These are phyloP conservation scores for Eucalyptus leucophloia DNA, from an alignment of 345 rosid genomes.

Conservation along the genomic window DNA sequence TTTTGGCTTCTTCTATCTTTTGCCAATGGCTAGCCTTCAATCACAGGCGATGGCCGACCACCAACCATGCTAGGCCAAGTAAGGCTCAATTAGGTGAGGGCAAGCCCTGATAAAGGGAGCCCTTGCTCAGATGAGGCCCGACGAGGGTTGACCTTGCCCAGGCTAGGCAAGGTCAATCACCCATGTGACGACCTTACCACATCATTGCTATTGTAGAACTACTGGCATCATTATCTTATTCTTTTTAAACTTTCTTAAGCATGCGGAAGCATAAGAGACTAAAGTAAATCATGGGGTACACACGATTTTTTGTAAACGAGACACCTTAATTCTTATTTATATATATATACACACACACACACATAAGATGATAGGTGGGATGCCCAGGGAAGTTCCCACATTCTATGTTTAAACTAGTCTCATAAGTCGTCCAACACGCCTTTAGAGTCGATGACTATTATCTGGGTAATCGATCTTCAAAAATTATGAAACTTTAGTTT, in stretches of 20 bases:
- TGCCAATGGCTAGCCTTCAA: no score
- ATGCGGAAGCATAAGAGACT: accelerated
- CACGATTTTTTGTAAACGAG: accelerated
- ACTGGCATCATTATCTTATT: accelerated
- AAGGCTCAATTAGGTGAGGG: no score
- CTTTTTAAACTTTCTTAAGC: no score
- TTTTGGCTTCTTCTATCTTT: no score
- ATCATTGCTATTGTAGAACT: no score
- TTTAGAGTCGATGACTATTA: accelerated
- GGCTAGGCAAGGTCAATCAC: accelerated
- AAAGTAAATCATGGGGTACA: accelerated
- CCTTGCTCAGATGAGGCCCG: accelerated
- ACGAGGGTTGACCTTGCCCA: no score
- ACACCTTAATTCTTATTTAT: no score
- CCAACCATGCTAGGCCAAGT: accelerated
- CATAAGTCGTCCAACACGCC: accelerated
- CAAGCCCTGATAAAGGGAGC: accelerated
- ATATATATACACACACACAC: accelerated
- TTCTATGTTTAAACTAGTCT: no score
- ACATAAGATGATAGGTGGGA: accelerated
- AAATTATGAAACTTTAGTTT: no score
- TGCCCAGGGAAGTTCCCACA: no score
- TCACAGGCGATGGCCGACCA: accelerated
- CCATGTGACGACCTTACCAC: accelerated
- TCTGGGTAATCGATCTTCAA: accelerated